Conservation (phyloP, 2,329 filamentous ascomycete species). For the Venturia asperata region DNA sequence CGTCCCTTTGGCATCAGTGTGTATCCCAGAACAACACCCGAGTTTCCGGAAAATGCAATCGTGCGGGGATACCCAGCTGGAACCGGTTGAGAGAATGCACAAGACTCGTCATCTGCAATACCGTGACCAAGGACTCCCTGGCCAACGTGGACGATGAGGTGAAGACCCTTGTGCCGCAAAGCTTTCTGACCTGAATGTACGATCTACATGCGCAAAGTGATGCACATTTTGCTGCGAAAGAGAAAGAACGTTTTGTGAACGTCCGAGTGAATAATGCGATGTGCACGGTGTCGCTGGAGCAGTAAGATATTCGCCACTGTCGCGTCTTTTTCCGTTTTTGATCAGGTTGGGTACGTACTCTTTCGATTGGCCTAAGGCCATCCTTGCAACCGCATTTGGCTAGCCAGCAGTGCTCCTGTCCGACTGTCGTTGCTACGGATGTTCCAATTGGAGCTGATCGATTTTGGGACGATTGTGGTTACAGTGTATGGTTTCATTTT, state of each 20-base stretch:
- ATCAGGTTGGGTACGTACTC: not conserved
- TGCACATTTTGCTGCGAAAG: not conserved
- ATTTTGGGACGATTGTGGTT: not conserved
- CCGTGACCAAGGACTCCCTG: not conserved
- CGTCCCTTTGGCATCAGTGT: not conserved
- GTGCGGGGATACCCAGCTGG: not conserved
- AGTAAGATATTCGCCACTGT: not conserved
- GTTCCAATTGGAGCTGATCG: not conserved
- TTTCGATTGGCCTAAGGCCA: not conserved
- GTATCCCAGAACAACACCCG: not conserved
- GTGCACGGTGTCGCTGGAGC: not conserved
- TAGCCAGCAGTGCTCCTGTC: not conserved
- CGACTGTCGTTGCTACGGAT: not conserved
- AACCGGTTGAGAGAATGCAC: not conserved
- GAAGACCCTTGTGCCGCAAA: not conserved
- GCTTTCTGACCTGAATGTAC: not conserved
- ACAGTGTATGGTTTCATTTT: too few relatives aligned
- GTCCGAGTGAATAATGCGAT: not conserved
- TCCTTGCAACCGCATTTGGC: not conserved
- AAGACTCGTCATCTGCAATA: too few relatives aligned
- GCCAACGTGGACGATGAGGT: not conserved
- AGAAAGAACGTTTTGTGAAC: not conserved
- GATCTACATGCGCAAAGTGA: not conserved
- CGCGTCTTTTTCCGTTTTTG: not conserved
- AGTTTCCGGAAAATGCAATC: not conserved